These are phyloP conservation scores for Fusarium multiceps DNA, from an alignment of 2,329 filamentous ascomycete genomes.

Conservation along the genomic window DNA sequence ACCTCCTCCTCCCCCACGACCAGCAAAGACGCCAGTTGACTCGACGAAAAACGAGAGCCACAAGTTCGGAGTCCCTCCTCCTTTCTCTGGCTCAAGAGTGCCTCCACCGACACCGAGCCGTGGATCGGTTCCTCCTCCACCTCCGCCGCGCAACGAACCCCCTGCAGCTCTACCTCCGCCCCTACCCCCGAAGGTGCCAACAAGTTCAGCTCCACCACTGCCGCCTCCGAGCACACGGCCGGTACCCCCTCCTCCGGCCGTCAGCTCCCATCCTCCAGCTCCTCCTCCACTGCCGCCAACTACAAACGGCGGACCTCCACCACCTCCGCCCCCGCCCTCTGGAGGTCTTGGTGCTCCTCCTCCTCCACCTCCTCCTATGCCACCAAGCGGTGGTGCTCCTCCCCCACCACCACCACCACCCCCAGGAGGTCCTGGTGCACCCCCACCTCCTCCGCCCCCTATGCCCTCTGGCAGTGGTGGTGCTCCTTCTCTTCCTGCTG, in stretches of 20 bases:
- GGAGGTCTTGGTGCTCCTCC: too few relatives aligned
- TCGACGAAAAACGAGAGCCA: constrained; percentile 59
- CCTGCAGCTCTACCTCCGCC: constrained; percentile 56
- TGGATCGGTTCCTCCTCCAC: constrained; percentile 77
- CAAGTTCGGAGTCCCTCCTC: constrained; percentile 82
- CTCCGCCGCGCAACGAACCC: constrained; percentile 60
- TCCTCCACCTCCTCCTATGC: too few relatives aligned
- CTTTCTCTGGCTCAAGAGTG: constrained; percentile 76
- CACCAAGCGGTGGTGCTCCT: too few relatives aligned
- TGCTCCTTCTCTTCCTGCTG: constrained; percentile 53
- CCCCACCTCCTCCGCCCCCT: constrained; percentile 48
- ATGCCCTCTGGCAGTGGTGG: constrained; percentile 38
- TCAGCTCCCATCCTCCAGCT: background rate
- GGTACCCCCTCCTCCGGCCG: constrained; percentile 63
- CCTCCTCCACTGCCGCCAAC: too few relatives aligned
- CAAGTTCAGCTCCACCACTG: constrained; percentile 58
- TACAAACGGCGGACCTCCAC: too few relatives aligned
- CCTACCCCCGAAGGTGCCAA: constrained; percentile 61
- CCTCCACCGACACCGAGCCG: constrained; percentile 82
- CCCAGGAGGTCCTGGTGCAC: constrained; percentile 47
- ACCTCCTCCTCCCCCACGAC: constrained; percentile 56
- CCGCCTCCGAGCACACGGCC: constrained; percentile 65
- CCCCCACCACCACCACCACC: too few relatives aligned
- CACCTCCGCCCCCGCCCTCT: too few relatives aligned
- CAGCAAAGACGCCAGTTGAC: constrained; percentile 77